Percentiles rank a stretch among this genome's conserved stretches.
Conservation (phyloP, 1,284 basidiomycete species). For the Agroathelia rolfsii region DNA sequence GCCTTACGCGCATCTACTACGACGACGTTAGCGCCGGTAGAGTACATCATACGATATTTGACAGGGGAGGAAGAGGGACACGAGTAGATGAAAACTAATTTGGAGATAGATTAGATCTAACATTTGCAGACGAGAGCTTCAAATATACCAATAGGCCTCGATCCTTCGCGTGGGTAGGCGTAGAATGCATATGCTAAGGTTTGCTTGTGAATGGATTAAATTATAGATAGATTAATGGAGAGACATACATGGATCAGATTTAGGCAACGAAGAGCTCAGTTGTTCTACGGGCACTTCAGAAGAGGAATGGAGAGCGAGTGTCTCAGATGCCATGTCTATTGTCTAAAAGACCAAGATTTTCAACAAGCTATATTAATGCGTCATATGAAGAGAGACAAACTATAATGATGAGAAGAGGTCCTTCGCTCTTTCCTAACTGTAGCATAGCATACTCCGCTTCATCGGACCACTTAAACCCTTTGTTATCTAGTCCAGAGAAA, state of each 20-base stretch:
- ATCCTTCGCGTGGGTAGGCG: constrained; percentile 50
- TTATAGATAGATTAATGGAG: background rate
- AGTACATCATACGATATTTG: constrained; percentile 82
- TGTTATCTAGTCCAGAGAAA: constrained; percentile 37
- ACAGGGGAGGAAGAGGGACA: constrained; percentile 74
- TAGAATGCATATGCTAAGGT: constrained; percentile 62
- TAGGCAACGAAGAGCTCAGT: constrained; percentile 40
- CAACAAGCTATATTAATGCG: constrained; percentile 1
- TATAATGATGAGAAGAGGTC: constrained; percentile 48
- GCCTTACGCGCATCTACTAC: constrained; percentile 47
- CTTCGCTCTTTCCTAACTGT: constrained; percentile 39
- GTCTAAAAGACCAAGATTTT: constrained; percentile 34
- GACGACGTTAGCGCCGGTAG: constrained; percentile 52
- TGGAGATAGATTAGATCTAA: constrained; percentile 9
- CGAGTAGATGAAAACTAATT: constrained; percentile 78
- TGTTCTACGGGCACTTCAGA: constrained; percentile 29
- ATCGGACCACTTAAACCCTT: constrained; percentile 55
- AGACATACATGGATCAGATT: constrained; percentile 39
- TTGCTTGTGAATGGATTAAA: constrained; percentile 7
- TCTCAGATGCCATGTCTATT: constrained; percentile 52
- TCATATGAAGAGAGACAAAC: constrained; percentile 31
- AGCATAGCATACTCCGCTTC: constrained; percentile 57
- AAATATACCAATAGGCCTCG: constrained; percentile 49
- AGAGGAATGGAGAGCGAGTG: constrained; percentile 34
- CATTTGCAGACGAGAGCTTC: background rate